Percentiles rank a stretch among this genome's conserved stretches.
These are phyloP conservation scores for Pseudogymnoascus sp. DNA, from an alignment of 2,329 filamentous ascomycete genomes.

Conservation along the genomic window DNA sequence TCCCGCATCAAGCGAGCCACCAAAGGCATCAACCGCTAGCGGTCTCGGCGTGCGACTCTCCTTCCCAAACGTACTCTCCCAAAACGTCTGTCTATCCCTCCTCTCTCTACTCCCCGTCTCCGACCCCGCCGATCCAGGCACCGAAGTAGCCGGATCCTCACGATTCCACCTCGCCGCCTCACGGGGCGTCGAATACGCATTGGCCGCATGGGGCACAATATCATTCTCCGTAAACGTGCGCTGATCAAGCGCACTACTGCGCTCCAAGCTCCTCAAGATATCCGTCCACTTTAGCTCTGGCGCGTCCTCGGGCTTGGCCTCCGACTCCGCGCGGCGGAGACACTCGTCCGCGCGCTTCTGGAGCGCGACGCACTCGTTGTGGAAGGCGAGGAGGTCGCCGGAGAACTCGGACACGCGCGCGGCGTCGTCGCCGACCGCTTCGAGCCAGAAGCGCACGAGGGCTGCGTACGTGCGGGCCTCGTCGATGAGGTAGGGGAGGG, in stretches of 20 bases:
- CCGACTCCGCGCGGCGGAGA: conserved; percentile 23
- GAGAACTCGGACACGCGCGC: conserved; percentile 14
- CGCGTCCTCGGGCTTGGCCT: conserved; percentile 17
- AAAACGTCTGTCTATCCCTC: conserved; percentile 26
- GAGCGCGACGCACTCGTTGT: conserved; percentile 24
- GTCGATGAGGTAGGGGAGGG: conserved; percentile 86
- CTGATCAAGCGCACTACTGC: not conserved
- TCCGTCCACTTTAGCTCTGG: conserved; percentile 23
- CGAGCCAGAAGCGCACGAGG: conserved; percentile 73
- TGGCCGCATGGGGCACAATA: not conserved
- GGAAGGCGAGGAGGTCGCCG: conserved; percentile 26
- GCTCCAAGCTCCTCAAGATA: conserved; percentile 21
- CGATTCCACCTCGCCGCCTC: not conserved
- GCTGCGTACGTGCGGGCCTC: conserved; percentile 77
- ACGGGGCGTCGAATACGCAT: not conserved
- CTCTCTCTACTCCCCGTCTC: conserved; percentile 17
- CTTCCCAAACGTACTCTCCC: conserved; percentile 27
- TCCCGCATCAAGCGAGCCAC: too few relatives aligned
- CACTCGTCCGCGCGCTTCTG: conserved; percentile 27
- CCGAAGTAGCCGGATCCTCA: not conserved
- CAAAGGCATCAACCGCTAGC: conserved; percentile 15
- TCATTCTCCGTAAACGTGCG: conserved; percentile 4
- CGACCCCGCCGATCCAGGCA: conserved; percentile 20
- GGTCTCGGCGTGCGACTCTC: conserved; percentile 22
- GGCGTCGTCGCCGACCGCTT: conserved; percentile 32